These are phyloP conservation scores for Geosmithia morbida DNA, from an alignment of 2,329 filamentous ascomycete genomes.

Conservation along the genomic window DNA sequence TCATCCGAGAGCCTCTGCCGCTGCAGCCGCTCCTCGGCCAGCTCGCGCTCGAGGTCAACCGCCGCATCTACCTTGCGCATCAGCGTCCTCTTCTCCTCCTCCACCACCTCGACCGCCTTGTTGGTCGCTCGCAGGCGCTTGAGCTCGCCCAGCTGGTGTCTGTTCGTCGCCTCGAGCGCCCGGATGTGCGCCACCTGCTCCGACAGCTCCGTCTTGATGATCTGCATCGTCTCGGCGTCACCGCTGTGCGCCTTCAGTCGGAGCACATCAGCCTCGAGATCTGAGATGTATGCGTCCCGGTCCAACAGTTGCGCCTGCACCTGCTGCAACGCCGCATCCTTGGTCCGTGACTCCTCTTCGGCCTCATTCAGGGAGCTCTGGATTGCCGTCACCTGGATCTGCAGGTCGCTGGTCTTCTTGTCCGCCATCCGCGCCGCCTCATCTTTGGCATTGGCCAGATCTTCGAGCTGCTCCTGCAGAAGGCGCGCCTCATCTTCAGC, in stretches of 20 bases:
- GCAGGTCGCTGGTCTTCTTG: conserved; percentile 37
- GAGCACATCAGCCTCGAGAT: conserved; percentile 71
- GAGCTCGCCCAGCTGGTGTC: conserved; percentile 67
- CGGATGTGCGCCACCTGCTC: conserved; percentile 91
- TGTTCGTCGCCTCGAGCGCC: conserved; percentile 63
- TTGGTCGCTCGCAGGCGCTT: conserved; percentile 68
- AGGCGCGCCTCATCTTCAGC: conserved; percentile 58
- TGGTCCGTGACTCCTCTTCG: conserved; percentile 40
- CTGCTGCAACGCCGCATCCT: conserved; percentile 40
- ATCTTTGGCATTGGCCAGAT: conserved; percentile 46
- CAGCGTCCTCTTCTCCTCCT: conserved; percentile 83
- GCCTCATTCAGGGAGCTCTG: conserved; percentile 39
- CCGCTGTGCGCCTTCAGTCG: conserved; percentile 74
- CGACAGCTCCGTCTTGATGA: conserved; percentile 77
- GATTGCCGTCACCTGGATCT: conserved; percentile 31
- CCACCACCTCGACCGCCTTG: conserved; percentile 82
- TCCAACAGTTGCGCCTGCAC: conserved; percentile 53
- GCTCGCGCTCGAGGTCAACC: conserved; percentile 58
- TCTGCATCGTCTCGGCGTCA: conserved; percentile 69
- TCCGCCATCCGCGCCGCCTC: conserved; percentile 53
- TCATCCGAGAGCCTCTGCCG: conserved; percentile 83
- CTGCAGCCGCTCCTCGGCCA: conserved; percentile 68
- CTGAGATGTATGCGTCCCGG: conserved; percentile 55
- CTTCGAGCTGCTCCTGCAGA: conserved; percentile 70
- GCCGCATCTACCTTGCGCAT: conserved; percentile 66